Conservation (phyloP, 1,284 basidiomycete species). For the Apiotrichum akiyoshidainum region DNA sequence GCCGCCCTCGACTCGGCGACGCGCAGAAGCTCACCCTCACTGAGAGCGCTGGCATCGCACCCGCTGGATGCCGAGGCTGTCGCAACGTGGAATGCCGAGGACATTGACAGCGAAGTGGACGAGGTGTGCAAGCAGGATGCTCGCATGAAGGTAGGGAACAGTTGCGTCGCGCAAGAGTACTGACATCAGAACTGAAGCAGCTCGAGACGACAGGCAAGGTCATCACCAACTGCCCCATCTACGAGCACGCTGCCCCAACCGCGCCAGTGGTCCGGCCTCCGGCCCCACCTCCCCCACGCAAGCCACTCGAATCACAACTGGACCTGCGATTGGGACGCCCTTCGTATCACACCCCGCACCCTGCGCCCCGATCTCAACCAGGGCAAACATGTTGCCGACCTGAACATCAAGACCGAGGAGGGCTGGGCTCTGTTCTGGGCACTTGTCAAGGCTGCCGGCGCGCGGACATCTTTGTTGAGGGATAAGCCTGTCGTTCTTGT, state of each 20-base stretch:
- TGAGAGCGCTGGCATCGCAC: conserved; percentile 6
- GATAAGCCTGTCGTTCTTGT: background rate
- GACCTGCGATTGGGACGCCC: too few species aligned
- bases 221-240: conserved; percentile 10
- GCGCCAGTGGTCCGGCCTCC: conserved; percentile 7
- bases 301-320: too few species aligned
- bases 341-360: conserved; percentile 9
- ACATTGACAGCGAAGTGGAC: conserved; percentile 15
- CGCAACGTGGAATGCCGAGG: conserved; percentile 6
- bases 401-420: conserved; percentile 10
- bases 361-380: conserved; percentile 14
- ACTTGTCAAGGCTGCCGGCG: conserved; percentile 7
- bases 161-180: background rate
- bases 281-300: background rate
- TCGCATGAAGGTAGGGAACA: conserved; percentile 3
- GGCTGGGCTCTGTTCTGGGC: conserved; percentile 2
- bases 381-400: conserved; percentile 13
- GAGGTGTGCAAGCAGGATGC: conserved; percentile 14
- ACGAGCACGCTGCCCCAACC: conserved; percentile 3
- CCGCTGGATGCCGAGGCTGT: conserved; percentile 10
- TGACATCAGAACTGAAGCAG: conserved; percentile 11
- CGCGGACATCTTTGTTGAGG: conserved; percentile 18
- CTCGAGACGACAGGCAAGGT: conserved; percentile 12
- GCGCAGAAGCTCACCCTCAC: background rate
- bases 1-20: conserved; percentile 4